These are phyloP conservation scores for Tagetes erecta DNA, from an alignment of 129 eudicot species.

Conservation along the genomic window DNA sequence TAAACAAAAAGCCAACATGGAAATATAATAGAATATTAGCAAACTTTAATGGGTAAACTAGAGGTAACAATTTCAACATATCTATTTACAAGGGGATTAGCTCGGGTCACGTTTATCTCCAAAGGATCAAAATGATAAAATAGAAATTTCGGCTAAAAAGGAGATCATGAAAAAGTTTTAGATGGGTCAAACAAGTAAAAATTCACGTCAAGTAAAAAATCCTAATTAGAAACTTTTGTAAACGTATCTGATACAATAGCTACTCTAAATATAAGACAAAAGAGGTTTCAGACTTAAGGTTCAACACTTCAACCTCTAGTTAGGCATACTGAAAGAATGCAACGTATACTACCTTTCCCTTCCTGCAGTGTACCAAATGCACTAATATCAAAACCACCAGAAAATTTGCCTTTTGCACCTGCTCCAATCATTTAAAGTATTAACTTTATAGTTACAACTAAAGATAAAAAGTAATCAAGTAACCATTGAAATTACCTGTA, in stretches of 20 bases:
- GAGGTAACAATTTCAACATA: neutral
- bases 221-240: neutral
- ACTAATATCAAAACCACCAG: slow-evolving; percentile 95
- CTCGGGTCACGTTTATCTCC: neutral
- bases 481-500: slow-evolving; percentile 52
- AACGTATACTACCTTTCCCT: slow-evolving; percentile 48
- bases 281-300: neutral
- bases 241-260: neutral
- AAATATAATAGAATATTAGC: slow-evolving; percentile 21
- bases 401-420: slow-evolving; percentile 86
- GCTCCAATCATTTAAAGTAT: slow-evolving; percentile 31
- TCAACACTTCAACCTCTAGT: neutral
- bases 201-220: neutral
- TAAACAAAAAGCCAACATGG: slow-evolving; percentile 20
- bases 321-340: slow-evolving; percentile 11
- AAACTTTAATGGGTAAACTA: neutral
- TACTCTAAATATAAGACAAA: neutral
- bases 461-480: neutral
- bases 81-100: neutral
- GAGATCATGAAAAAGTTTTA: neutral
- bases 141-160: neutral
- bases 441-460: neutral
- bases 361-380: slow-evolving; percentile 72
- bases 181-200: neutral
- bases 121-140: neutral